These are phyloP conservation scores for Eimeria praecox DNA, from an alignment of 169 alveolate species.

Conservation along the genomic window DNA sequence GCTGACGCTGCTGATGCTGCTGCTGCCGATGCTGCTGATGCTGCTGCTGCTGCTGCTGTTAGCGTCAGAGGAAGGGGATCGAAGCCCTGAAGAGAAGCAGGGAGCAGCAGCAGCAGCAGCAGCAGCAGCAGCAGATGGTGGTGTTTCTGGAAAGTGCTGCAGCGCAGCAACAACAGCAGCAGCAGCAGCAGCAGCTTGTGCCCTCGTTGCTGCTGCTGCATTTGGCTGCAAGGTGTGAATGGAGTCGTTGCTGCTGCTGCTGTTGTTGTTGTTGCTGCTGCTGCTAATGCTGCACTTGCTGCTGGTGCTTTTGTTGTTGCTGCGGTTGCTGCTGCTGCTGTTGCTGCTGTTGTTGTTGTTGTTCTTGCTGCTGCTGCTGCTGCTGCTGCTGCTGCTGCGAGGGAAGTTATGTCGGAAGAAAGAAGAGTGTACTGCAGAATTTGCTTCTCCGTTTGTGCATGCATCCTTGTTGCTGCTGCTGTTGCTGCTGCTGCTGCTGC, in stretches of 20 bases:
- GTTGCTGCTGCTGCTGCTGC: not conserved
- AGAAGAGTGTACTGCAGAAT: not conserved
- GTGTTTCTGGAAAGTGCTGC: too few species aligned
- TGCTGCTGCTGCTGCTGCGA: not conserved
- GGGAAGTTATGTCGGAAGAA: not conserved
- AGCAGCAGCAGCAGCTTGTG: too few species aligned
- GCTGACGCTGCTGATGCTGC: slow-evolving; percentile 8
- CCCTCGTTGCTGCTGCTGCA: not conserved
- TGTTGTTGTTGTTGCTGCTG: not conserved
- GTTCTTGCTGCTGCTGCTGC: slow-evolving; percentile 37
- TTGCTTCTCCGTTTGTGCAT: too few species aligned
- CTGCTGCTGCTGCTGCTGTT: not conserved
- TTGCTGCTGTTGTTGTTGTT: not conserved
- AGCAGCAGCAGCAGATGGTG: too few species aligned
- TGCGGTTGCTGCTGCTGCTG: slow-evolving; percentile 11
- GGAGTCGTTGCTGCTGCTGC: not conserved
- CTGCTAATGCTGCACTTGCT: too few species aligned
- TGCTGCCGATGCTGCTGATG: not conserved
- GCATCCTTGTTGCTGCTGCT: not conserved
- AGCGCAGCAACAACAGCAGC: too few species aligned
- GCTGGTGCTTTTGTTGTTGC: not conserved
- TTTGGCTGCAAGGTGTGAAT: not conserved
- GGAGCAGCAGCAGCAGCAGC: not conserved
- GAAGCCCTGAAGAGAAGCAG: too few species aligned
- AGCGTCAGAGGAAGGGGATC: too few species aligned